These are phyloP conservation scores for Colletotrichum sp. DNA, from an alignment of 2,329 filamentous ascomycete species.

Conservation along the genomic window DNA sequence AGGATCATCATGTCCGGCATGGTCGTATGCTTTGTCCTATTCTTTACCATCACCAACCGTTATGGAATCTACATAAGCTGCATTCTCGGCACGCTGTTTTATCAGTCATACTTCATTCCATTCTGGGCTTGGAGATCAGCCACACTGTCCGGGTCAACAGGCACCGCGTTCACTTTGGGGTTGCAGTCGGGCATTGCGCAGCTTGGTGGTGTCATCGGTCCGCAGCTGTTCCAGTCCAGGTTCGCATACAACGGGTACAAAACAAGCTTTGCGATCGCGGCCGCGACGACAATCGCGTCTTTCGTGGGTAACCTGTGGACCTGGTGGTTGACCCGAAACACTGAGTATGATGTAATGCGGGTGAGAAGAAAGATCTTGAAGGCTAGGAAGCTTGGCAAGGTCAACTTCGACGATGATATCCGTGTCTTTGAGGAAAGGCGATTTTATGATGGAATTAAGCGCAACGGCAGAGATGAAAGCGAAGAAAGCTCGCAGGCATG, in stretches of 20 bases:
- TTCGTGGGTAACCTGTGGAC: constrained; percentile 28
- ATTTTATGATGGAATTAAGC: background rate
- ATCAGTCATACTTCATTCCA: constrained; percentile 46
- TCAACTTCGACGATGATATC: constrained; percentile 7
- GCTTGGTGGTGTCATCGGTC: constrained; percentile 49
- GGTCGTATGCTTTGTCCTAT: constrained; percentile 47
- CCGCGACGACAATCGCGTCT: constrained; percentile 24
- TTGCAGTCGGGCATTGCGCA: constrained; percentile 48
- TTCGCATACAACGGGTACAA: constrained; percentile 41
- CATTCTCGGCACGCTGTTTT: constrained; percentile 48
- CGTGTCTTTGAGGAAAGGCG: constrained; percentile 1
- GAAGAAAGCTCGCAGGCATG: background rate
- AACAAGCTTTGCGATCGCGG: constrained; percentile 29
- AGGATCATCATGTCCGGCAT: constrained; percentile 41
- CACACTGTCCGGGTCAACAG: constrained; percentile 44
- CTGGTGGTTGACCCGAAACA: constrained; percentile 29
- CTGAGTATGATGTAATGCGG: constrained; percentile 28
- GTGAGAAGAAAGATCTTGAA: constrained; percentile 22
- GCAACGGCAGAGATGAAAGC: background rate
- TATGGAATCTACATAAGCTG: constrained; percentile 48
- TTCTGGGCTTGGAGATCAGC: constrained; percentile 51
- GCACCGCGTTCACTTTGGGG: constrained; percentile 47
- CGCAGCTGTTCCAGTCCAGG: constrained; percentile 46
- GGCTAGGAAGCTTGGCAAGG: constrained; percentile 18
- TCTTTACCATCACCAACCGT: constrained; percentile 41